phyloP scores from a whole-genome alignment of 345 rosid species.

The Heritiera littoralis region DNA sequence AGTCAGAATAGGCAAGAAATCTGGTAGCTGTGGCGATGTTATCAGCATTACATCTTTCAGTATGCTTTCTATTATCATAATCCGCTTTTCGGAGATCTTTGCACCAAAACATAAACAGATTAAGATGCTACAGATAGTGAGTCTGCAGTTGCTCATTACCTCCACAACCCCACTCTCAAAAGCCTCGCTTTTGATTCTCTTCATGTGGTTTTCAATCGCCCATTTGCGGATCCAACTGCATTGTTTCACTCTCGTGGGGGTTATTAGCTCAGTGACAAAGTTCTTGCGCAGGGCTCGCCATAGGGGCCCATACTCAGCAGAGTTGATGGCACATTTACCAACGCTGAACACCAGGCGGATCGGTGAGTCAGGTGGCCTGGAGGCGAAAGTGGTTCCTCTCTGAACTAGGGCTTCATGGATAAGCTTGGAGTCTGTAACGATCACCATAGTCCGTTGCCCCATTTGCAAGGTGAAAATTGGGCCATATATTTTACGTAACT shows the following conservation, averaged over 20 bases:
- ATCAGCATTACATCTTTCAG: slow-evolving; percentile 86
- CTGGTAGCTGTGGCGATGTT: slow-evolving; percentile 72
- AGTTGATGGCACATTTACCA: slow-evolving; percentile 89
- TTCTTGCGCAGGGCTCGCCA: slow-evolving; percentile 80
- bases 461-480: slow-evolving; percentile 92
- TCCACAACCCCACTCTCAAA: slow-evolving; percentile 60
- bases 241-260: slow-evolving; percentile 67
- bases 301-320: slow-evolving; percentile 79
- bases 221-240: slow-evolving; percentile 87
- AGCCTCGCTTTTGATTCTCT: slow-evolving; percentile 52
- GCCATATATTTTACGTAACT: slow-evolving; percentile 70
- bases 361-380: slow-evolving; percentile 84
- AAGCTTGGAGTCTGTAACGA: slow-evolving; percentile 70
- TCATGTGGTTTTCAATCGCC: slow-evolving; percentile 75
- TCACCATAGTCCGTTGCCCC: slow-evolving; percentile 92
- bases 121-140: slow-evolving; percentile 73
- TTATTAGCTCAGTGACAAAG: slow-evolving; percentile 77
- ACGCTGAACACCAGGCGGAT: slow-evolving; percentile 82
- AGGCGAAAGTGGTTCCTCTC: slow-evolving; percentile 65
- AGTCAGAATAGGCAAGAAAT: slow-evolving; percentile 73
- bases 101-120: slow-evolving; percentile 93
- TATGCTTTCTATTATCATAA: slow-evolving; percentile 63
- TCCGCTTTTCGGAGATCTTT: slow-evolving; percentile 61
- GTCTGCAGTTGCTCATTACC: slow-evolving; percentile 71
- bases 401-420: slow-evolving; percentile 90